phyloP scores from a whole-genome alignment of 1,284 basidiomycete species.

The Trichosporon ovoides region DNA sequence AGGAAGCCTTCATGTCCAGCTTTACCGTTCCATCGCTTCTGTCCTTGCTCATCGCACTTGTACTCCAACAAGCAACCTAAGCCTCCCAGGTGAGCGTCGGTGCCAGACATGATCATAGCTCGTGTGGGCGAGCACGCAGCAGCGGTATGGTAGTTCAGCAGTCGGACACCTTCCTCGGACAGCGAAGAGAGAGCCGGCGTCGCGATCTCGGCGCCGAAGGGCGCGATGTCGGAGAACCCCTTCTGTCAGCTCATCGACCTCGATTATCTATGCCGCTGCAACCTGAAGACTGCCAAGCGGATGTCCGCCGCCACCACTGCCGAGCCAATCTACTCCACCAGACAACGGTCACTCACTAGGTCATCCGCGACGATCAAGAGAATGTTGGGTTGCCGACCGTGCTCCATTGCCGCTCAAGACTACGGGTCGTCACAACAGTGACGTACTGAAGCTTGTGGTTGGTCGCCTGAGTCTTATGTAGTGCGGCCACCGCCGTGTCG shows the following conservation, averaged over 20 bases:
- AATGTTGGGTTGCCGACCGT: slow-evolving; percentile 6
- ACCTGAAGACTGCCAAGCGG: no score
- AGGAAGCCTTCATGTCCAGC: slow-evolving; percentile 8
- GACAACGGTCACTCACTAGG: background rate
- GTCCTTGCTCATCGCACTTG: slow-evolving; percentile 3
- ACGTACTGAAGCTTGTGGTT: no score
- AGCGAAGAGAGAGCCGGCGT: slow-evolving; percentile 29
- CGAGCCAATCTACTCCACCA: background rate
- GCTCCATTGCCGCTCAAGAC: background rate
- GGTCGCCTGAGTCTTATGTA: background rate
- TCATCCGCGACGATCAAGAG: slow-evolving; percentile 12
- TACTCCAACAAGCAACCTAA: slow-evolving; percentile 10
- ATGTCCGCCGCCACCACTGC: no score
- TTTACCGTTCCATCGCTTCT: slow-evolving; percentile 8
- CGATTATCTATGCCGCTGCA: no score
- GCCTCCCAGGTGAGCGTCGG: slow-evolving; percentile 12
- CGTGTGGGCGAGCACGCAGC: slow-evolving; percentile 17
- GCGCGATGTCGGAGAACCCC: slow-evolving; percentile 25
- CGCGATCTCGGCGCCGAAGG: slow-evolving; percentile 26
- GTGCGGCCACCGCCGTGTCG: background rate
- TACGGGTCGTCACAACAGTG: no score
- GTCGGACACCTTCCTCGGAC: slow-evolving; percentile 11
- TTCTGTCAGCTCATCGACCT: background rate
- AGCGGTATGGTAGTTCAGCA: slow-evolving; percentile 15
- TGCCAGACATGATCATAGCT: slow-evolving; percentile 12